Evolutionary conservation across 805 yeast genomes (phyloP), one percentile per base, ranked within the genome.

Genomic region (Candida caryicola): DNA sequence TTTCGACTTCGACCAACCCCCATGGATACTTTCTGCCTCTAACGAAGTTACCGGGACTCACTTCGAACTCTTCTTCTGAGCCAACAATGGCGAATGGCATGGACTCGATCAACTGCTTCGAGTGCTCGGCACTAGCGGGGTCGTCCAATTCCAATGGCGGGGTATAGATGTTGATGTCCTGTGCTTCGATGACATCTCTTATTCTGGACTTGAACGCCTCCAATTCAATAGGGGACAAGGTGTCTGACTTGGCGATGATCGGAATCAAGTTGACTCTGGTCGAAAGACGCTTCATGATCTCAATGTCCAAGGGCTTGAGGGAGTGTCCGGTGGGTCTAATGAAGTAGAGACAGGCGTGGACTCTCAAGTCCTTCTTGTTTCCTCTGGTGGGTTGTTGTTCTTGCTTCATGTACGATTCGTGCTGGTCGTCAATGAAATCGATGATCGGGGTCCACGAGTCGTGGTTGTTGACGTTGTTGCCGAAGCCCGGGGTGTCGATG

Each of bases 401-500:
- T 60, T 86, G 96, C 59, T 85, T 85, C 91, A 89, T 84, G 59
- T 66, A 88, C 17, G 84, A 74, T 54, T 83, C 89, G 56, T 87
- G 93, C 67, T 89, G 96, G 57, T 87, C 95, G 61, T 89, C 96
- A 46, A 90, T 79, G 61, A 87, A 90, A 60, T 87, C 95, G 44
- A 85, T 72, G 50, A 88, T 76, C 27, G 96, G 88, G 43, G 81
- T 82, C 95, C 95, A 88, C 31, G 93, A 74, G 58, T 84, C 82
- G 54, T 74, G 76, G 65, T 89, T 90, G 68, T 89, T 84, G 47
- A 88, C 84, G 59, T 83, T 85, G 59, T 87, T 95, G 44, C 96
- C 97, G 59, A 88, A 87, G 1, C 96, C 96, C 6, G 96, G 96
- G 2, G 96, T 87, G 62, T 89, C 96, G 52, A 90, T 80, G 40